Evolutionary conservation across 768 basidiomycete genomes (phyloP).

Genomic region (Leccinum incarnatum): DNA sequence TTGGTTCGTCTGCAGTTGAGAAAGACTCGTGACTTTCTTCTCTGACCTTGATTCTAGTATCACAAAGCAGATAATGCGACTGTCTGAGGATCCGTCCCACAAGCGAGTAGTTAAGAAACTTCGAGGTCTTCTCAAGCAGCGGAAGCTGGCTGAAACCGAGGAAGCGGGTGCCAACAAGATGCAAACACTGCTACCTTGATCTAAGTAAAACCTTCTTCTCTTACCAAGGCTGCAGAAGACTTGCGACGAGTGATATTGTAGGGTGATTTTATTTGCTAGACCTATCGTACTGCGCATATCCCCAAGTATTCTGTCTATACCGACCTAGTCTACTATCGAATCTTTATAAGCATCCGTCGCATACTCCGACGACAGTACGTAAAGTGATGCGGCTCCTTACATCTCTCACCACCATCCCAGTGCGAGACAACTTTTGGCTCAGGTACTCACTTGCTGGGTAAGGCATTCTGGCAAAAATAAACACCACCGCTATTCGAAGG

Average conservation of each 20-base stretch:
- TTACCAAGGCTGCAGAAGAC: neutral
- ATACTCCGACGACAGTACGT: constrained; percentile 23
- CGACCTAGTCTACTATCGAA: neutral
- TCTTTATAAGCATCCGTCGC: neutral
- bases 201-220: neutral
- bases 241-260: constrained; percentile 15
- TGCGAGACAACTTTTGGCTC: constrained; percentile 15
- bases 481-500: constrained; percentile 13
- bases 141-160: constrained; percentile 23
- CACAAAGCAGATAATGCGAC: constrained; percentile 40
- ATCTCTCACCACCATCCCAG: constrained; percentile 21
- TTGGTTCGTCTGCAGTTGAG: constrained; percentile 40
- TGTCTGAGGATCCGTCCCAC: constrained; percentile 41
- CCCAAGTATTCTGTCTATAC: neutral
- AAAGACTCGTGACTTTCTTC: neutral
- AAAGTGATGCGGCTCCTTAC: constrained; percentile 26
- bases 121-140: constrained; percentile 36
- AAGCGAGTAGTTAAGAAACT: constrained; percentile 36
- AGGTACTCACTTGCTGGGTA: constrained; percentile 15
- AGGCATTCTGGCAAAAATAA: constrained; percentile 20
- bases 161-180: constrained; percentile 1
- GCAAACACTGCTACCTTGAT: constrained; percentile 2
- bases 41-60: constrained; percentile 36
- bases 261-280: constrained; percentile 7
- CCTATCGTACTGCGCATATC: constrained; percentile 7